Evolutionary conservation across 179 eudicot genomes (phyloP).

Genomic region (Spergularia azorica): DNA sequence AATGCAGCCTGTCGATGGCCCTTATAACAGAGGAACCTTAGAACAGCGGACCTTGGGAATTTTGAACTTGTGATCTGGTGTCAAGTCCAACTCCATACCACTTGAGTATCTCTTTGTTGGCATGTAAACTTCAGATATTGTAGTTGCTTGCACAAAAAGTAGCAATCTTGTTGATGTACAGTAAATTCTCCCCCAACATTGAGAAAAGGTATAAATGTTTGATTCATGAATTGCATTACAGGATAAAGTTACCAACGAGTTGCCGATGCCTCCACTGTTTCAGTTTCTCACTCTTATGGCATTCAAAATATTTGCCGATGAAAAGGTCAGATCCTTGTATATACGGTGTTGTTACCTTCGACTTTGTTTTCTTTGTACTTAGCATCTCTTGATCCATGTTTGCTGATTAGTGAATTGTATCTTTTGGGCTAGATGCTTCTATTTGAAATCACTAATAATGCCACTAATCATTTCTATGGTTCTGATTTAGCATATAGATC

Average conservation of each 20-base stretch:
- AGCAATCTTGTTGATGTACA: not conserved
- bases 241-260: conserved; percentile 59
- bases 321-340: conserved; percentile 56
- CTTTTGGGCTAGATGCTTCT: not conserved
- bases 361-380: not conserved
- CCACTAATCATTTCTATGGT: not conserved
- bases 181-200: not conserved
- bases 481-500: conserved; percentile 4
- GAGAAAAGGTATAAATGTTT: not conserved
- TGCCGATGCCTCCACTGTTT: conserved; percentile 95
- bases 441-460: not conserved
- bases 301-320: conserved; percentile 64
- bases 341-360: not conserved
- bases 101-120: not conserved
- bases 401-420: conserved; percentile 9
- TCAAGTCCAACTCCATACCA: not conserved
- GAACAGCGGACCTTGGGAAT: not conserved
- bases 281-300: conserved; percentile 83
- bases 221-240: conserved; percentile 35
- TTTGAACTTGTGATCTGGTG: conserved; percentile 1
- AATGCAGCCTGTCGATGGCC: not conserved
- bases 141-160: not conserved
- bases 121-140: not conserved
- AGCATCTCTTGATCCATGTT: conserved; percentile 6
- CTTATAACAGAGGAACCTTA: not conserved